Percentiles rank a stretch among this genome's conserved stretches.
These are phyloP conservation scores for Zoysia pacifica DNA, from an alignment of 176 grass and related monocot species.

Conservation along the genomic window DNA sequence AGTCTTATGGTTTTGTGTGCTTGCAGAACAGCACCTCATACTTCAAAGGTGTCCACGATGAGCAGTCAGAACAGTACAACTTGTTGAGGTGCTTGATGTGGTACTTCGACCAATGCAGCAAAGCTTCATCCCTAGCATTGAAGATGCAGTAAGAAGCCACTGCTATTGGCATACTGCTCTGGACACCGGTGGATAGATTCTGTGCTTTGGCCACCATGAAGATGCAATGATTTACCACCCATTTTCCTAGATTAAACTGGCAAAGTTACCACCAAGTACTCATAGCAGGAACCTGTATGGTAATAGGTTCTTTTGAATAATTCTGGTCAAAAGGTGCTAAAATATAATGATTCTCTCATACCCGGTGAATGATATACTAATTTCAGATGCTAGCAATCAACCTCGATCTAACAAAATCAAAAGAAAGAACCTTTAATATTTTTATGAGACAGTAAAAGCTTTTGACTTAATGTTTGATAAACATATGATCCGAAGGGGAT, in stretches of 20 bases:
- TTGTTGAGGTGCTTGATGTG: conserved; percentile 11
- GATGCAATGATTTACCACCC: background rate
- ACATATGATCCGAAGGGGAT: background rate
- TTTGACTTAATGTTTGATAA: background rate
- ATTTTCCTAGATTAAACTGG: conserved; percentile 31
- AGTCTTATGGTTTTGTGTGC: background rate
- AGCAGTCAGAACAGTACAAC: conserved; percentile 18
- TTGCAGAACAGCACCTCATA: background rate
- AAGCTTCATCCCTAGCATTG: conserved; percentile 29
- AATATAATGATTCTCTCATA: background rate
- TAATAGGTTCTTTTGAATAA: background rate
- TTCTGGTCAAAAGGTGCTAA: background rate
- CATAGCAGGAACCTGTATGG: conserved; percentile 33
- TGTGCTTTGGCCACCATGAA: background rate
- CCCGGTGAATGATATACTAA: background rate
- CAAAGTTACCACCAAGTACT: conserved; percentile 22
- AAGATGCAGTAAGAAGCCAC: conserved; percentile 31
- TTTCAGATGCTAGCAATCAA: conserved; percentile 5
- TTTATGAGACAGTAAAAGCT: conserved; percentile 13
- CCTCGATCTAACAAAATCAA: background rate
- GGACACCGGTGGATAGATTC: background rate
- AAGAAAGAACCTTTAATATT: background rate
- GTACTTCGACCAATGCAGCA: conserved; percentile 27
- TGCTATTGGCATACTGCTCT: conserved; percentile 22
- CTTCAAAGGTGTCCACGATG: conserved; percentile 13